A percentile compares a stretch with the other conserved stretches of the same genome.
Evolutionary conservation across 805 yeast genomes (phyloP).

Genomic region (Zygosaccharomyces bisporus): DNA sequence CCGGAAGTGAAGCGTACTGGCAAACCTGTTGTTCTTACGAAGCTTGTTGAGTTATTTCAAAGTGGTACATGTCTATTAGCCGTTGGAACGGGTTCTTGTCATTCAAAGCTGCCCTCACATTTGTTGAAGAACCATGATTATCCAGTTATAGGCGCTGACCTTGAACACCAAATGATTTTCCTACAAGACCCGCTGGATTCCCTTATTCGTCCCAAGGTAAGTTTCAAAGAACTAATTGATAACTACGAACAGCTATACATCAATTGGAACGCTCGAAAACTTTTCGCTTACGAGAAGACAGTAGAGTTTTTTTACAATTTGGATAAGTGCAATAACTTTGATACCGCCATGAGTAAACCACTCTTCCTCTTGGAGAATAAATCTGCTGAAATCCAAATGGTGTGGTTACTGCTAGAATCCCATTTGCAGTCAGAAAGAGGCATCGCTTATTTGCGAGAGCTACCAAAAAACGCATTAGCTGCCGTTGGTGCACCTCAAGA

Average conservation of each 20-base stretch:
- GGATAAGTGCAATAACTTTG: slow-evolving; percentile 15
- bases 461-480: slow-evolving; percentile 15
- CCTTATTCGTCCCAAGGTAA: slow-evolving; percentile 7
- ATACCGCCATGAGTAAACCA: slow-evolving; percentile 36
- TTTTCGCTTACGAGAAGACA: slow-evolving; percentile 23
- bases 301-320: slow-evolving; percentile 35
- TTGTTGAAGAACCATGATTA: slow-evolving; percentile 69
- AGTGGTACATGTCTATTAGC: slow-evolving; percentile 46
- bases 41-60: slow-evolving; percentile 23
- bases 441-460: slow-evolving; percentile 21
- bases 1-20: slow-evolving; percentile 52
- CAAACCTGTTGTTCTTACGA: slow-evolving; percentile 33
- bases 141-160: slow-evolving; percentile 45
- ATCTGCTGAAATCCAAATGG: slow-evolving; percentile 28
- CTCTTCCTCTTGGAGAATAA: slow-evolving; percentile 43
- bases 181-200: slow-evolving; percentile 44
- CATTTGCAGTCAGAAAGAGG: slow-evolving; percentile 36
- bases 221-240: slow-evolving; percentile 29
- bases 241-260: slow-evolving; percentile 54
- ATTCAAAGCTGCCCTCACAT: slow-evolving; percentile 30
- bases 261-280: slow-evolving; percentile 54
- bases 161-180: slow-evolving; percentile 20
- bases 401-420: slow-evolving; percentile 50
- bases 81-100: slow-evolving; percentile 58
- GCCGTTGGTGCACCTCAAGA: slow-evolving; percentile 18